A percentile compares a stretch with the other conserved stretches of the same genome.
These are phyloP conservation scores for Capsicum pubescens DNA, from an alignment of 257 asterid genomes.

Conservation along the genomic window DNA sequence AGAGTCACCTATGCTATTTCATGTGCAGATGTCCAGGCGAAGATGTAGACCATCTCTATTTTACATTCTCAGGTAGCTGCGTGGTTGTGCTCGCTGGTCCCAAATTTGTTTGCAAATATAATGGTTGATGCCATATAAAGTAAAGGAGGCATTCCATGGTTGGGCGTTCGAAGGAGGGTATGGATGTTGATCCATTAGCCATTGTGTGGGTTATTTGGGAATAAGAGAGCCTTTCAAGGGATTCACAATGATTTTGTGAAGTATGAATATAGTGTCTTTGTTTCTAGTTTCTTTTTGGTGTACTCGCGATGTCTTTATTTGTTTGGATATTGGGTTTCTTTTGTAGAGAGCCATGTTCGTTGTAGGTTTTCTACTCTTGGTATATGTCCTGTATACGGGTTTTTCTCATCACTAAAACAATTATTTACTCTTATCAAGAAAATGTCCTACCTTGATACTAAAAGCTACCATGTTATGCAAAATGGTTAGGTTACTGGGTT, in stretches of 20 bases:
- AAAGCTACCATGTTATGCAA: not conserved
- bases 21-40: not conserved
- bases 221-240: not conserved
- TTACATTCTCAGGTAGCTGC: not conserved
- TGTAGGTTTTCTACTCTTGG: not conserved
- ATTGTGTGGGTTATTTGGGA: conserved; percentile 4
- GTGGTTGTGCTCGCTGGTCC: not conserved
- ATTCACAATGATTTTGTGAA: not conserved
- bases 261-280: not conserved
- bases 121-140: not conserved
- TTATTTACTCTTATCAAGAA: not conserved
- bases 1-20: not conserved
- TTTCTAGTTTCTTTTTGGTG: not conserved
- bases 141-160: not conserved
- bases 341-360: not conserved
- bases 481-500: conserved; percentile 4
- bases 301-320: not conserved
- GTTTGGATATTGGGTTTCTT: not conserved
- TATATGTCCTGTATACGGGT: not conserved
- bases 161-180: not conserved
- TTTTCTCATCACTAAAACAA: not conserved
- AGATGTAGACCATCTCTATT: not conserved
- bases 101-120: conserved; percentile 9
- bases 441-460: not conserved
- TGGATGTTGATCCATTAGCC: not conserved